Evolutionary conservation across 306 rosid species (phyloP), one percentile per base, ranked within the genome.

Genomic region (Senna tora): DNA sequence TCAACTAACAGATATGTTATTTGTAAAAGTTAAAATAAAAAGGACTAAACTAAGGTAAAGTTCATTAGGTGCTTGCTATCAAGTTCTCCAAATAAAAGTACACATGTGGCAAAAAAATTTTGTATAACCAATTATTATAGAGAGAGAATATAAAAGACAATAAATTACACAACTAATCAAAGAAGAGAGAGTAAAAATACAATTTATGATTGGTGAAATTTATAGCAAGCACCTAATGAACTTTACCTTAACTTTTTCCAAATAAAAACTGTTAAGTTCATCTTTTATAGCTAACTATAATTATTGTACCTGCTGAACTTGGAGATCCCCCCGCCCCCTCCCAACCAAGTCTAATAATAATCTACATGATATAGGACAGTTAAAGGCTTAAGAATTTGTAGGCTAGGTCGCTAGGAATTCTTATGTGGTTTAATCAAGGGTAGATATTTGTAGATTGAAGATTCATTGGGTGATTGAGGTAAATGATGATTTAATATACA

Each of bases 271-370:
- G n/a, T 13, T 43, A 11, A 43, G 50, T 45, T 45, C 17, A 14
- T 45, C 4, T 73, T 58, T 59, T 8, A 47, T 15, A 1, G 42
- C 9, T 20, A 13, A 57, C 21, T 38, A 7, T 58, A 17, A n/a
- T 67, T 57, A 36, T 58, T 67, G 53, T 45, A 58, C 33, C 33
- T 57, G 62, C 20, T 58, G 45, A 76, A 42, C 54, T 46, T 58
- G 51, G 39, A 8, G 34, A 17, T 20, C 2, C 51, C 46, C 12
- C 34, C 16, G 14, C 42, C 32, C 39, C 60, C 65, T 70, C 12
- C 64, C 55, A 32, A 51, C 25, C 30, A 25, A 25, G 54, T 76
- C 33, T 63, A 54, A 41, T 63, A 54, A 41, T 42, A 56, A 19
- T 1, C 30, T 25, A 16, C 53, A 30, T 17, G 5, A 41, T 1